These are phyloP conservation scores for Zygotorulaspora chibaensis DNA, from an alignment of 805 yeast species.

Conservation along the genomic window DNA sequence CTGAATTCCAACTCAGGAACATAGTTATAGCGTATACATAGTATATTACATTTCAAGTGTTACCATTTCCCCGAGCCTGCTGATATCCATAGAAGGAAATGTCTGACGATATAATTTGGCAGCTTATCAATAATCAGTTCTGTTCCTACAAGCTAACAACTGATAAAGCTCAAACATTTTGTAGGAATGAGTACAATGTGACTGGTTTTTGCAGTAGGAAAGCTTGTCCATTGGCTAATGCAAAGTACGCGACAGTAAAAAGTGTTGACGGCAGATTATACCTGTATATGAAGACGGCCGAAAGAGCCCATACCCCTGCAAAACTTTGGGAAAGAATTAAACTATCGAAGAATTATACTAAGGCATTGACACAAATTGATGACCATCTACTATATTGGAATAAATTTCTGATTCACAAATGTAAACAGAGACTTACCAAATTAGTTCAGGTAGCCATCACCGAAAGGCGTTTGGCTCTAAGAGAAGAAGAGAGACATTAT, in stretches of 20 bases:
- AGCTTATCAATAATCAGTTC: slow-evolving; percentile 89
- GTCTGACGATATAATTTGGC: slow-evolving; percentile 92
- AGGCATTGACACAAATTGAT: slow-evolving; percentile 86
- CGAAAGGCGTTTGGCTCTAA: slow-evolving; percentile 86
- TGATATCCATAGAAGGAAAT: slow-evolving; percentile 13
- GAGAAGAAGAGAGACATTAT: slow-evolving; percentile 87
- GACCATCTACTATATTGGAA: slow-evolving; percentile 89
- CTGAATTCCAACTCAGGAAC: not conserved
- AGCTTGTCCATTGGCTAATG: slow-evolving; percentile 95
- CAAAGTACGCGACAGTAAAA: slow-evolving; percentile 84
- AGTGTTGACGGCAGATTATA: slow-evolving; percentile 74
- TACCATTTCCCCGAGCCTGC: no score
- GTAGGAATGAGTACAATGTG: slow-evolving; percentile 94
- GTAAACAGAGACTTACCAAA: slow-evolving; percentile 93
- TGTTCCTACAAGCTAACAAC: slow-evolving; percentile 92
- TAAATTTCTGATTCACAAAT: slow-evolving; percentile 81
- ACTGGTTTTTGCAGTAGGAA: slow-evolving; percentile 89
- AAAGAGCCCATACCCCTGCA: slow-evolving; percentile 93
- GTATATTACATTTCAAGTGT: not conserved
- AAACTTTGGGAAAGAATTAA: slow-evolving; percentile 93
- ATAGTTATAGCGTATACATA: not conserved
- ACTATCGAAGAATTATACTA: slow-evolving; percentile 81
- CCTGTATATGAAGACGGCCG: slow-evolving; percentile 94
- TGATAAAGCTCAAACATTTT: slow-evolving; percentile 83
- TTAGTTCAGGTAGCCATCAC: slow-evolving; percentile 93